Conservation (phyloP, 495 filamentous ascomycete species). For the Aspergillus sclerotiicarbonarius region DNA sequence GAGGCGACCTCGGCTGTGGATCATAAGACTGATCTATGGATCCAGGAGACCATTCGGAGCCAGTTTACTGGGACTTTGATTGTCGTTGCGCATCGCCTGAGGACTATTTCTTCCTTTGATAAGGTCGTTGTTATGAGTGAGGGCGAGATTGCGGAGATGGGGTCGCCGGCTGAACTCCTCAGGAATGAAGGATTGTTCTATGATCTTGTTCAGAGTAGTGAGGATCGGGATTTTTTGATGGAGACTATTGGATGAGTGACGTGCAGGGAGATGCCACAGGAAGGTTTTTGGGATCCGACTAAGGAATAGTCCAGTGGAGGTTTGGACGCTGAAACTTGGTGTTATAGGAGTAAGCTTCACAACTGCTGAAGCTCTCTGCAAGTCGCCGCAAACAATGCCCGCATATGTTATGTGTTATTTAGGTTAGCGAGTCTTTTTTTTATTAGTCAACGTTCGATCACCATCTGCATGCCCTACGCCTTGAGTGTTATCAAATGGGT, state of each 20-base stretch:
- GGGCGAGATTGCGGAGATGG: neutral
- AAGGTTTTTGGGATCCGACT: too few relatives aligned
- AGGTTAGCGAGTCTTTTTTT: too few relatives aligned
- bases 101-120: constrained; percentile 5
- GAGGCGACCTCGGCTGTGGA: constrained; percentile 77
- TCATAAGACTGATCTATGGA: constrained; percentile 59
- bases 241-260: neutral
- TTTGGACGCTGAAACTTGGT: too few relatives aligned
- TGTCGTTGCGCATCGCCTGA: constrained; percentile 9
- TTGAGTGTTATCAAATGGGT: too few relatives aligned
- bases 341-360: too few relatives aligned
- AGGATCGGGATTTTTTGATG: neutral
- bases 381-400: too few relatives aligned
- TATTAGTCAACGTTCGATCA: too few relatives aligned
- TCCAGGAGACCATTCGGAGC: neutral
- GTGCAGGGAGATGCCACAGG: neutral
- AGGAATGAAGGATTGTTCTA: neutral
- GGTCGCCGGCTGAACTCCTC: neutral
- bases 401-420: too few relatives aligned
- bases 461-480: too few relatives aligned
- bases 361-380: too few relatives aligned
- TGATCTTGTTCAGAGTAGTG: neutral
- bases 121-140: neutral
- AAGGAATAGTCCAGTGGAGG: too few relatives aligned
- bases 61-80: neutral